Evolutionary conservation across 345 rosid species (phyloP).

Genomic region (Ricinus communis): DNA sequence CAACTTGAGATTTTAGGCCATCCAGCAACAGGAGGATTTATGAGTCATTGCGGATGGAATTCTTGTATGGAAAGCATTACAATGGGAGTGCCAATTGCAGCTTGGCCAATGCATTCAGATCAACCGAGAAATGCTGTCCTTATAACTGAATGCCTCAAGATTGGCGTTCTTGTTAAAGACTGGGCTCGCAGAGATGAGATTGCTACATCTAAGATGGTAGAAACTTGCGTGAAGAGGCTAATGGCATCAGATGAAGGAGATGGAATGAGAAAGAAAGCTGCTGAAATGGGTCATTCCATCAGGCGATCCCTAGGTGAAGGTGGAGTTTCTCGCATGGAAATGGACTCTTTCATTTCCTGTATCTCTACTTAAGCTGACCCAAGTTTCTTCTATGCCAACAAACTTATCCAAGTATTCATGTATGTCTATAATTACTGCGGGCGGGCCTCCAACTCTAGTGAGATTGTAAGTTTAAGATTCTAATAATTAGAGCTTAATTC

Average conservation of each 20-base stretch:
- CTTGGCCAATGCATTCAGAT: constrained; percentile 72
- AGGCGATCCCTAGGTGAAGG: constrained; percentile 34
- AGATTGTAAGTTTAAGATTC: too few species aligned
- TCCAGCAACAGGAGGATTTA: constrained; percentile 46
- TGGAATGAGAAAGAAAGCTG: constrained; percentile 47
- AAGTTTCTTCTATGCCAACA: too few species aligned
- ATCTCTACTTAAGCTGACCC: constrained; percentile 19
- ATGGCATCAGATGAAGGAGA: constrained; percentile 53
- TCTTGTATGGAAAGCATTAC: constrained; percentile 68
- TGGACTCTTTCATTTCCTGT: constrained; percentile 50
- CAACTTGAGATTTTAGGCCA: constrained; percentile 58
- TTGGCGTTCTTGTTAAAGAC: constrained; percentile 37
- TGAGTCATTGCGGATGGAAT: constrained; percentile 75
- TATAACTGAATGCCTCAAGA: constrained; percentile 38
- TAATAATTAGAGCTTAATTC: too few species aligned
- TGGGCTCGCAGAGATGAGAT: constrained; percentile 30
- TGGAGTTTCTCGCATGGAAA: constrained; percentile 41
- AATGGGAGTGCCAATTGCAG: constrained; percentile 60
- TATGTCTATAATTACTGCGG: too few species aligned
- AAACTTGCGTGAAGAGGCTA: constrained; percentile 33
- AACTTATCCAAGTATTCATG: too few species aligned
- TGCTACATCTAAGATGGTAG: constrained; percentile 24
- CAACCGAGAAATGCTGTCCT: constrained; percentile 50
- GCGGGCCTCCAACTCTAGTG: too few species aligned
- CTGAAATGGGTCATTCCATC: constrained; percentile 25